Base-by-base conservation (phyloP, 2,329 filamentous ascomycete species). In the Calonectria ilicicola region DNA sequence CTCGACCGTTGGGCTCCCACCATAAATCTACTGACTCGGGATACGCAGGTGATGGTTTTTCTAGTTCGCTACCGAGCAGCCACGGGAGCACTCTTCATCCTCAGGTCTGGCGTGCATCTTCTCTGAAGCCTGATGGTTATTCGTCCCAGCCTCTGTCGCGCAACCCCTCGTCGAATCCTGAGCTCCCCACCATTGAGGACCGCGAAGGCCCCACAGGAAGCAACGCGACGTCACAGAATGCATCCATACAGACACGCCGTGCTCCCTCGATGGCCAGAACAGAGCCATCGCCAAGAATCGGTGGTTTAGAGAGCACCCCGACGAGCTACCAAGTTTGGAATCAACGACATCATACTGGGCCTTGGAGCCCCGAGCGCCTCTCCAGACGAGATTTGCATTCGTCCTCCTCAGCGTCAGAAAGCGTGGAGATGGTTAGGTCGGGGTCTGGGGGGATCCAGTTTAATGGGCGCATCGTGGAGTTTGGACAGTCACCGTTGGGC, bases 371-470 rank as follows among this genome's bases (percentile, higher is more conserved):
- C 5, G 70, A 74, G 47, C 67, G 63, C 17, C 56, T 47, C 65
- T 60, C 65, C 65, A 65, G 27, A 23, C 29, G 66, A 35, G 67
- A 74, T 47, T 75, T 21, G 67, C 66, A 56, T 35, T 44, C 29
- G 14, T 65, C 62, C 19, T 42, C 53, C 1, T 9, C 63, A 3
- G 35, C 62, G 27, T 49, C 72, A 14, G 76, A 75, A 12, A 66
- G 69, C 4, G 68, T 62, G 46, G 75, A 76, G 49, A 78, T 80
- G 78, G 70, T 73, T 26, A 75, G 77, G 63, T 80, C 76, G 5
- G 76, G 78, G 49, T 79, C 78, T 15, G 77, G 76, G 21, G 76
- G 76, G 14, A 75, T 78, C 21, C 72, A 75, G n/a, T 75, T 80
- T 60, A 73, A 78, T 29, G 78, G 76, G 3, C 65, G 44, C n/a